Percentiles rank a stretch among this genome's conserved stretches.
These are phyloP conservation scores for Penicillium samsonianum DNA, from an alignment of 495 filamentous ascomycete genomes.

Conservation along the genomic window DNA sequence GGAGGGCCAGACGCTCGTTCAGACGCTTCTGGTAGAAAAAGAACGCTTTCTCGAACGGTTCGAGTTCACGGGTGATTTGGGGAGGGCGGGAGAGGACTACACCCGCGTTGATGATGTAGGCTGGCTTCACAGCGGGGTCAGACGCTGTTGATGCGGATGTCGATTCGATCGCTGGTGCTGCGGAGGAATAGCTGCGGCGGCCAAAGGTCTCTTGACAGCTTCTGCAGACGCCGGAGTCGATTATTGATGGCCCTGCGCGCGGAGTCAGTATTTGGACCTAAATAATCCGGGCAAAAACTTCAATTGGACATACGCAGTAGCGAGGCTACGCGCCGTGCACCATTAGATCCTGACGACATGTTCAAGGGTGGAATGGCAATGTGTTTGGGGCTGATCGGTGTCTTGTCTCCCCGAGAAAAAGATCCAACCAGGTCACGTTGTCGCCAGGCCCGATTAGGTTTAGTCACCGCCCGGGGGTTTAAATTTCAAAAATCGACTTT, in stretches of 20 bases:
- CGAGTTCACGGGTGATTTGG: conserved; percentile 77
- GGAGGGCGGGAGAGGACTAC: conserved; percentile 88
- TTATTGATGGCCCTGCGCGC: conserved; percentile 41
- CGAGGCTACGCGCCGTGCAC: conserved; percentile 47
- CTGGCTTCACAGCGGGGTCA: conserved; percentile 39
- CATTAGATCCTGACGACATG: conserved; percentile 50
- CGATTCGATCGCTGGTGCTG: conserved; percentile 39
- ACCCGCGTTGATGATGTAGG: conserved; percentile 72
- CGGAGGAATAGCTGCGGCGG: conserved; percentile 48
- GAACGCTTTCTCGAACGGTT: conserved; percentile 86
- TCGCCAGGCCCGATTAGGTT: conserved; percentile 32
- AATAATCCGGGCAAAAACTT: not conserved
- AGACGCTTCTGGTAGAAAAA: conserved; percentile 96
- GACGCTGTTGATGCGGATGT: conserved; percentile 34
- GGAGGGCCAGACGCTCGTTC: conserved; percentile 86
- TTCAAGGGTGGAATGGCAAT: conserved; percentile 20
- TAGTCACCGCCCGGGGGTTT: conserved; percentile 13
- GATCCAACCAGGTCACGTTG: conserved; percentile 39
- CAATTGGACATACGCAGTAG: conserved; percentile 37
- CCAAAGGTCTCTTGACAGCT: conserved; percentile 52
- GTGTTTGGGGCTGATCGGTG: conserved; percentile 20
- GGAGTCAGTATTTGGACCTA: conserved; percentile 17
- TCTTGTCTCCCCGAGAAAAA: conserved; percentile 41
- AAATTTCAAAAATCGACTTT: conserved; percentile 20
- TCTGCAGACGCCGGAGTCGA: conserved; percentile 51